phyloP scores from a whole-genome alignment of 1,139 yeast genomes.

The Nakaseomyces bracarensis region DNA sequence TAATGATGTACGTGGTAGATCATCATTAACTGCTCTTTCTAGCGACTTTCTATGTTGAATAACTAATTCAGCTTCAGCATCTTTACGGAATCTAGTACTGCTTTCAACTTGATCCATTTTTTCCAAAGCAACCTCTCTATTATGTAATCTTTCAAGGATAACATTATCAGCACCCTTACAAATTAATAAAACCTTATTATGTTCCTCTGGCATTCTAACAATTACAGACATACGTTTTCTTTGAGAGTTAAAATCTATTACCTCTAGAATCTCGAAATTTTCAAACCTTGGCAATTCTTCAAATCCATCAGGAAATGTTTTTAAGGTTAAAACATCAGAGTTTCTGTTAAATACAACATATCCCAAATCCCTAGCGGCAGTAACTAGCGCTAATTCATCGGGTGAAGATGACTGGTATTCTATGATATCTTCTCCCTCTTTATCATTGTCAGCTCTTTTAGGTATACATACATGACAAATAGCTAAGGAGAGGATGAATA shows the following conservation, averaged over 20 bases:
- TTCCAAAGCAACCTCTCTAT: constrained; percentile 48
- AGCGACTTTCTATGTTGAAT: constrained; percentile 42
- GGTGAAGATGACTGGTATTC: constrained; percentile 92
- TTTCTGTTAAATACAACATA: constrained; percentile 67
- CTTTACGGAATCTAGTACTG: constrained; percentile 55
- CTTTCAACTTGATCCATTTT: constrained; percentile 59
- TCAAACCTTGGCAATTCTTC: constrained; percentile 56
- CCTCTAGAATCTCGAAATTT: constrained; percentile 63
- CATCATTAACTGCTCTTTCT: constrained; percentile 21
- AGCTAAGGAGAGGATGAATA: constrained; percentile 74
- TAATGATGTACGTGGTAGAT: constrained; percentile 15
- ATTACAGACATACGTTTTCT: constrained; percentile 94
- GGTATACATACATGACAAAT: constrained; percentile 89
- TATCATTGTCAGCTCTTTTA: constrained; percentile 35
- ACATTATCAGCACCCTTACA: constrained; percentile 96
- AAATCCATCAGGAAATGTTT: constrained; percentile 79
- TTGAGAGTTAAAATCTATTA: constrained; percentile 75
- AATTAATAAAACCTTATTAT: constrained; percentile 59
- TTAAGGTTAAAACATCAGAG: constrained; percentile 50
- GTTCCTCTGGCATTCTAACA: constrained; percentile 60
- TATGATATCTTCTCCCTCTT: constrained; percentile 40
- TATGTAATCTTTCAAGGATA: constrained; percentile 65
- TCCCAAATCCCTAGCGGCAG: constrained; percentile 93
- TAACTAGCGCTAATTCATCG: constrained; percentile 86
- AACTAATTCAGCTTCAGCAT: constrained; percentile 73